Evolutionary conservation across 371 early-diverging fungal species (phyloP), one percentile per base, ranked within the genome.

Genomic region (Mortierella sp.): DNA sequence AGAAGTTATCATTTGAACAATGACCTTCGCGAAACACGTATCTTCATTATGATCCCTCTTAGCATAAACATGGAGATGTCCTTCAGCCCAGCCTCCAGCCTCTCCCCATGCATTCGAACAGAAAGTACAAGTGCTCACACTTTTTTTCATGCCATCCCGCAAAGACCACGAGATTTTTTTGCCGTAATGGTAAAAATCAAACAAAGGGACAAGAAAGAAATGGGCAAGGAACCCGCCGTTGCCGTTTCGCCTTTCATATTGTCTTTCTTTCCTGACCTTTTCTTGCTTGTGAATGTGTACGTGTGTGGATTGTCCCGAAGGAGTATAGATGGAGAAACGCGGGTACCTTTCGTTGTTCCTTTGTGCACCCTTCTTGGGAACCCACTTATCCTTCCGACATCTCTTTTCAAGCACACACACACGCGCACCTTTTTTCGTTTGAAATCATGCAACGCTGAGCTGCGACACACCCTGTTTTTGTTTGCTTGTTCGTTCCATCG

Each of bases 341-440:
- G 67, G 40, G 67, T 67, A 8, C 21, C 40, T 40, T 40, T 9
- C 24, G 19, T 37, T 37, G 16, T 37, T 64, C 24, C 64, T 37
- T 67, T 67, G 67, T 67, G 21, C 67, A 34, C 67, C 67, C 67
- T 21, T 40, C 67, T 37, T 67, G 67, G 67, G 67, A 67, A 67
- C 40, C 67, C 9, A 0, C 21, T 16, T 61, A 31, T 34, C 16
- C 5, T 3, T 28, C 16, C 10, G 26, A 59, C 48, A 46, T 46
- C 8, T 50, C 50, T 16, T 50, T 10, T 26, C 34, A 19, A 21
- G 9, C 9, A 24, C 0, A 67, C 40, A 8, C 67, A 40, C 67
- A 37, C 67, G 21, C 10, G 67, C 67, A 24, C 61, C 8, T 34
- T 61, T 61, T 21, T 61, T 16, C 28, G 54, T n/a, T n/a, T 54